Evolutionary conservation across 2,329 filamentous ascomycete genomes (phyloP).

Genomic region (Lachnellula occidentalis): DNA sequence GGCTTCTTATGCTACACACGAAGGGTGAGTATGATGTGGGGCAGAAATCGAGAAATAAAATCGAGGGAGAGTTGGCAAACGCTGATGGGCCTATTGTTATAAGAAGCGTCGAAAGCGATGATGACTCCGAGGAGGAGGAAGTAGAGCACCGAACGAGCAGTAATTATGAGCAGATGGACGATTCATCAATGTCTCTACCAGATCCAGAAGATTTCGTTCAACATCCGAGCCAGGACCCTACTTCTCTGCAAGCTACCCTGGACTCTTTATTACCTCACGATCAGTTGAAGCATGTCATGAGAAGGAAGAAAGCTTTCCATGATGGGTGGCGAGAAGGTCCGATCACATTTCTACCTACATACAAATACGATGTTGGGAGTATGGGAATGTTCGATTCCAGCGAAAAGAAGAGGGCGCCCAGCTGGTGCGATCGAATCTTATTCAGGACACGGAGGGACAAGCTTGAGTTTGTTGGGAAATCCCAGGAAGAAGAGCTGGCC

Average conservation of each 20-base stretch:
- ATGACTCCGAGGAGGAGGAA: constrained; percentile 36
- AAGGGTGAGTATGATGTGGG: constrained; percentile 66
- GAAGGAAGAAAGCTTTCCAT: constrained; percentile 72
- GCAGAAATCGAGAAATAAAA: constrained; percentile 31
- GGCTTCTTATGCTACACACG: constrained; percentile 76
- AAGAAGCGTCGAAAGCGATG: constrained; percentile 38
- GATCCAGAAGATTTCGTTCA: constrained; percentile 62
- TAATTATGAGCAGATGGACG: constrained; percentile 30
- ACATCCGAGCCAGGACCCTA: constrained; percentile 70
- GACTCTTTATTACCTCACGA: constrained; percentile 85
- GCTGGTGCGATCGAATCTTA: constrained; percentile 94
- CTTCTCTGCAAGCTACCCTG: constrained; percentile 82
- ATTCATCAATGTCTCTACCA: constrained; percentile 42
- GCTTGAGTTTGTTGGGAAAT: constrained; percentile 56
- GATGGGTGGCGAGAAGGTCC: constrained; percentile 89
- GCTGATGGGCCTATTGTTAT: constrained; percentile 48
- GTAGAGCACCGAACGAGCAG: constrained; percentile 18
- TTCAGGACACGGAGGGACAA: constrained; percentile 73
- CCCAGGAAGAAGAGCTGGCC: constrained; percentile 59
- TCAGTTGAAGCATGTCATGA: constrained; percentile 72
- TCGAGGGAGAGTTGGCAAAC: constrained; percentile 34
- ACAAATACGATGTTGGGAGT: constrained; percentile 97
- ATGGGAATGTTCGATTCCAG: constrained; percentile 90
- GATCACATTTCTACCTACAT: constrained; percentile 86
- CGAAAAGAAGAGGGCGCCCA: constrained; percentile 86